phyloP scores from a whole-genome alignment of 805 yeast species.

The Kuraishia hungarica region DNA sequence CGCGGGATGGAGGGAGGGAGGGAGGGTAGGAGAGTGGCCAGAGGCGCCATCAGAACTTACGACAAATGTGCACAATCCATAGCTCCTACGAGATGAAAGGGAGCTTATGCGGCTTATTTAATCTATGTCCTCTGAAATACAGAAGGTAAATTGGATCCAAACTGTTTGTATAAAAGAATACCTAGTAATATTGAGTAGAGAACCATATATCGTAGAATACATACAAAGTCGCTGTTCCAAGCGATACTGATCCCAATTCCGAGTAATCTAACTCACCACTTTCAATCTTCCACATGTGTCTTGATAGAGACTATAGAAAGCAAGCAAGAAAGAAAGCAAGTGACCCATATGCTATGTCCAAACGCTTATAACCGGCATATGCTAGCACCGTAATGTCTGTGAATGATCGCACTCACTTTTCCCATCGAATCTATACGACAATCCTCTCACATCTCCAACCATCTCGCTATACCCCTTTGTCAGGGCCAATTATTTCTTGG shows the following conservation, averaged over 20 bases:
- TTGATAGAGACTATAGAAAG: background rate
- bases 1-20: too few relatives aligned
- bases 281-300: background rate
- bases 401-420: background rate
- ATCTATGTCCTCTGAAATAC: too few relatives aligned
- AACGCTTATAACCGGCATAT: background rate
- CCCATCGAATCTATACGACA: background rate
- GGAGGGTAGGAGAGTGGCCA: too few relatives aligned
- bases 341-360: background rate
- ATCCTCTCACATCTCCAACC: background rate
- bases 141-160: too few relatives aligned
- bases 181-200: background rate
- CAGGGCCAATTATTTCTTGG: constrained; percentile 23
- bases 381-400: background rate
- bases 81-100: too few relatives aligned
- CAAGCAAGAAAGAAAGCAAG: too few relatives aligned
- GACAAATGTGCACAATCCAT: too few relatives aligned
- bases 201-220: background rate
- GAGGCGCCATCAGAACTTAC: too few relatives aligned
- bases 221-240: background rate
- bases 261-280: background rate
- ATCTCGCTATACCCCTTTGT: background rate
- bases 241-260: background rate
- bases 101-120: too few relatives aligned
- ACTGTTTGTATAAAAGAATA: background rate